Evolutionary conservation across 495 filamentous ascomycete species (phyloP).

Genomic region (Collariella sp.): DNA sequence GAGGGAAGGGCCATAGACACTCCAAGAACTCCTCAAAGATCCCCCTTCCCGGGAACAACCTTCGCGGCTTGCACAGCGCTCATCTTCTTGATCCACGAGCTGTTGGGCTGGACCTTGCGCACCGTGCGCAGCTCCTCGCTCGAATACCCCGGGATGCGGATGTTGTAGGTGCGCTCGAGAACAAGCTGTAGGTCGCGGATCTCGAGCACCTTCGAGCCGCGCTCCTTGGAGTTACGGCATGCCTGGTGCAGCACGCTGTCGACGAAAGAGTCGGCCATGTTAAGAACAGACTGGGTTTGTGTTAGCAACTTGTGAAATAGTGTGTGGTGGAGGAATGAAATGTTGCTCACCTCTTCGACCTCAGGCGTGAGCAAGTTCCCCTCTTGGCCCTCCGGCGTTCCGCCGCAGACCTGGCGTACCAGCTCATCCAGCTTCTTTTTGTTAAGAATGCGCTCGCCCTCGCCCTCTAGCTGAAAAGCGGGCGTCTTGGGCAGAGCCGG

Average conservation of each 20-base stretch:
- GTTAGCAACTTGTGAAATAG: background rate
- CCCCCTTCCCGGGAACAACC: slow-evolving; percentile 51
- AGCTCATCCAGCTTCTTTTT: slow-evolving; percentile 96
- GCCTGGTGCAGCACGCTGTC: slow-evolving; percentile 79
- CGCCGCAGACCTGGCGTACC: slow-evolving; percentile 84
- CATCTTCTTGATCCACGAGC: slow-evolving; percentile 90
- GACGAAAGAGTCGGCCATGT: slow-evolving; percentile 88
- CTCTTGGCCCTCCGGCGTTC: slow-evolving; percentile 58
- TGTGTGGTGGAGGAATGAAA: background rate
- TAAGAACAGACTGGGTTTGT: slow-evolving; percentile 60
- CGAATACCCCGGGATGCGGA: slow-evolving; percentile 89
- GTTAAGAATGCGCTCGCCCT: slow-evolving; percentile 79
- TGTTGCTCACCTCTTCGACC: slow-evolving; percentile 74
- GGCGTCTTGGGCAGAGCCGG: slow-evolving; percentile 77
- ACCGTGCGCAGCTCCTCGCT: slow-evolving; percentile 91
- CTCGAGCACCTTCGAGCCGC: slow-evolving; percentile 79
- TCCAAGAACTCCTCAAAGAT: slow-evolving; percentile 23
- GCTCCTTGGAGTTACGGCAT: slow-evolving; percentile 86
- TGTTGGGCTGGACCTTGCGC: slow-evolving; percentile 77
- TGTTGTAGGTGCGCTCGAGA: slow-evolving; percentile 95
- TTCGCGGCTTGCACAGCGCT: slow-evolving; percentile 91
- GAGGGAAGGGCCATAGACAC: background rate
- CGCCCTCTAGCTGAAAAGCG: slow-evolving; percentile 73
- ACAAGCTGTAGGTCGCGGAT: slow-evolving; percentile 91
- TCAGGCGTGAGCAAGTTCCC: slow-evolving; percentile 70